Evolutionary conservation across 2,329 filamentous ascomycete genomes (phyloP).

Genomic region (Xylariaceae sp.): DNA sequence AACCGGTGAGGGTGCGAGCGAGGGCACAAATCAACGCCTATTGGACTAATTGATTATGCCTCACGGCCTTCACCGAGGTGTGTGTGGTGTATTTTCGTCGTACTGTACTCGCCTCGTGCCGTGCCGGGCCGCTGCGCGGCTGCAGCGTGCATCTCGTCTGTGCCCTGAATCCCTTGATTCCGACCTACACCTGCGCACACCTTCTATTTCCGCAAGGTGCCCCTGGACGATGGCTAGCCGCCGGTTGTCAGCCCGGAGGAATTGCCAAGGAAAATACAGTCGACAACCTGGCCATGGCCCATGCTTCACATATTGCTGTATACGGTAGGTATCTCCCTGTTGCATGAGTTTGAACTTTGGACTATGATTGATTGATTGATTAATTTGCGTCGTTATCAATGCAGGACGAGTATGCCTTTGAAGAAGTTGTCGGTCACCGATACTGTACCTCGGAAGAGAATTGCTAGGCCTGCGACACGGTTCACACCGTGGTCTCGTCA

Average conservation of each 20-base stretch:
- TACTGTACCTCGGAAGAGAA: too few relatives aligned
- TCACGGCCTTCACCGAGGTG: conserved; percentile 16
- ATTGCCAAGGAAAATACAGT: too few relatives aligned
- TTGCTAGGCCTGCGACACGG: conserved; percentile 3
- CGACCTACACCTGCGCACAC: not conserved
- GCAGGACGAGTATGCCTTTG: conserved; percentile 11
- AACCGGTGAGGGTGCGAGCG: conserved; percentile 8
- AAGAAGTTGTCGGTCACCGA: not conserved
- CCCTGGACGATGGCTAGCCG: not conserved
- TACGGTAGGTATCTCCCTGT: too few relatives aligned
- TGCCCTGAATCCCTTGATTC: not conserved
- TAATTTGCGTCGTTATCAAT: too few relatives aligned
- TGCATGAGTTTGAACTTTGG: too few relatives aligned
- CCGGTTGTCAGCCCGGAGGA: conserved; percentile 8
- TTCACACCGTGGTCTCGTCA: not conserved
- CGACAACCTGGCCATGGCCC: too few relatives aligned
- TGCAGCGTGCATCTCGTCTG: conserved; percentile 15
- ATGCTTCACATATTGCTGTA: too few relatives aligned
- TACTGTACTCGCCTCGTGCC: not conserved
- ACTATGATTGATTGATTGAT: too few relatives aligned
- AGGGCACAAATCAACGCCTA: conserved; percentile 7
- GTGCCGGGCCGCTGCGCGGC: conserved; percentile 14
- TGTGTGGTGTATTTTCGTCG: conserved; percentile 2
- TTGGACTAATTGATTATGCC: conserved; percentile 5
- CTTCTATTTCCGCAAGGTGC: not conserved